Evolutionary conservation across 1,139 yeast genomes (phyloP), one percentile per base, ranked within the genome.

Genomic region (Yamadazyma sp.): DNA sequence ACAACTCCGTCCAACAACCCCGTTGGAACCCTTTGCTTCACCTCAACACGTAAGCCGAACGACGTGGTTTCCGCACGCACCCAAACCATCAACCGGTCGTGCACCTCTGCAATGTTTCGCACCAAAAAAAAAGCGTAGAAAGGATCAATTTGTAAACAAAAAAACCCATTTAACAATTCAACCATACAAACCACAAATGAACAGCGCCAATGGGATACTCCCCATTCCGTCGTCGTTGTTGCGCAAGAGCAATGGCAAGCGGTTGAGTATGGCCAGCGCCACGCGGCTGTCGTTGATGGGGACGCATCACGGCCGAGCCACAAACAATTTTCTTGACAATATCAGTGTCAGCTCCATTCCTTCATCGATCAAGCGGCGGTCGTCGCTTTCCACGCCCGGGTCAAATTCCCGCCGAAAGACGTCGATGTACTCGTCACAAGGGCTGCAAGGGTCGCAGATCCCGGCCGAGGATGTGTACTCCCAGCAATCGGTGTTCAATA

Each of bases 361-460:
- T 6, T 40, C 52, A 17, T 42, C 48, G 15, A 36, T 43, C 23
- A 66, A 64, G 42, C 49, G 74, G 36, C 53, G 64, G 41, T 68
- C 73, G 17, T 49, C 70, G 15, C 55, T 68, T 10, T 58, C 68
- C 14, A 68, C 73, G 3, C 74, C 76, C 2, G 72, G 74, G 11
- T 37, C 42, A 20, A 33, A 25, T 34, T 60, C 67, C 8, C 58
- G 72, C 33, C 51, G 71, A 17, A 69, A 64, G 38, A 65, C 70
- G 39, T 33, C 48, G n/a, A 35, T 34, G 25, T 17, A 33, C 34
- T 36, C 43, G 30, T 45, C 45, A 28, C 22, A 20, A 17, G 26
- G 17, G 4, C 24, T 32, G n/a, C 45, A 44, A 31, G 31, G 43
- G 9, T 4, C 24, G 17, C 17, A 26, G 16, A 16, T 6, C 7